A percentile compares a stretch with the other conserved stretches of the same genome.
These are phyloP conservation scores for Plasmodium ovale DNA, from an alignment of 169 alveolate genomes.

Conservation along the genomic window DNA sequence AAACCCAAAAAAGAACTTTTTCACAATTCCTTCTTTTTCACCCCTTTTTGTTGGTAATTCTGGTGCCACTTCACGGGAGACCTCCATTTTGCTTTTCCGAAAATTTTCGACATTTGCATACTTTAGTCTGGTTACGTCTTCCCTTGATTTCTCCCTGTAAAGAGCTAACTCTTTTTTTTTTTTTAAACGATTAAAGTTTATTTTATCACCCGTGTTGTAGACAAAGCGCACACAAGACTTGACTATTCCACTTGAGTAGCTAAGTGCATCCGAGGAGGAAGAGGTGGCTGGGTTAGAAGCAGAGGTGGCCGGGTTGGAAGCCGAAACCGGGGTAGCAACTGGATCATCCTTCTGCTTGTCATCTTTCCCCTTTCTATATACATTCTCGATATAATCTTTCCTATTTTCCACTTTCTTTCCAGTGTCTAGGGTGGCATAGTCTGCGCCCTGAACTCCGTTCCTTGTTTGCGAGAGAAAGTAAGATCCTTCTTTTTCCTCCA, in stretches of 20 bases:
- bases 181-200: no score
- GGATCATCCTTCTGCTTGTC: background rate
- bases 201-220: no score
- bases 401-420: constrained; percentile 39
- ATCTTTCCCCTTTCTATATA: background rate
- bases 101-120: constrained; percentile 32
- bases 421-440: no score
- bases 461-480: background rate
- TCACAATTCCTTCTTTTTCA: background rate
- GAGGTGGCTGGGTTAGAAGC: no score
- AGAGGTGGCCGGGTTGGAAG: no score
- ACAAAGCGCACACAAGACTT: no score
- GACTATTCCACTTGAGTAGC: no score
- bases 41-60: background rate
- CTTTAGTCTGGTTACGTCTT: background rate
- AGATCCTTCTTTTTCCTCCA: background rate
- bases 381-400: background rate
- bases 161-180: background rate
- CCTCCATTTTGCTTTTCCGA: constrained; percentile 4
- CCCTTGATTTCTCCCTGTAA: background rate
- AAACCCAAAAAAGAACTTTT: background rate
- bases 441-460: no score
- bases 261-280: no score
- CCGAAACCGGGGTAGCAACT: no score
- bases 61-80: background rate